Evolutionary conservation across 139 green algal genomes (phyloP), one percentile per base, ranked within the genome.

Genomic region (Pseudopediastrum boryanum): DNA sequence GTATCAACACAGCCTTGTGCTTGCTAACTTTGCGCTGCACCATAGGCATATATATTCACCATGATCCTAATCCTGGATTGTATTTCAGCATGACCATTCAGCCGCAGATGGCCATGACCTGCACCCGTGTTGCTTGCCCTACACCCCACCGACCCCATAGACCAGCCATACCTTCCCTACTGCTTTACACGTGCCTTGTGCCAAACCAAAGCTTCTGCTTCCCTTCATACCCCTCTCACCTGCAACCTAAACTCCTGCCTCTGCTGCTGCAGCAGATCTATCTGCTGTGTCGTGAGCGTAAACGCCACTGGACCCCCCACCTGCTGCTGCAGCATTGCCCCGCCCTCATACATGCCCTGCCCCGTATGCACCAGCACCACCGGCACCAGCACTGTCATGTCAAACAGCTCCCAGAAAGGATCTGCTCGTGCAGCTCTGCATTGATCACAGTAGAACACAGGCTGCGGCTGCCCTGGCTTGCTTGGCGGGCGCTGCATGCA

Each of bases 391-490:
- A 95, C 56, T 1, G 59, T 39, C 21, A 54, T 23, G 41, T 87
- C 83, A 46, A 82, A 66, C 3, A 80, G 41, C 62, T 86, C 81
- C 89, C 90, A 95, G 64, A 95, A 96, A 0, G 92, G 92, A 71
- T 96, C 92, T 19, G 88, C 85, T 12, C 88, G 70, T 6, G 73
- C 64, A 0, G 84, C 65, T 42, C 92, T 75, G 66, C 90, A 94
- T 16, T 50, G n/a, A 71, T 92, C 85, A 64, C 88, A 94, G 77
- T 83, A 89, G 59, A 80, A 79, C 4, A 78, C 71, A 25, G 64
- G 16, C 43, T 23, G 54, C 42, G 66, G 4, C 35, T 50, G 48
- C 54, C 42, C 74, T 19, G 6, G 52, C 41, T 58, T 35, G 42
- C 31, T 29, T 1, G 43, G 42, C 4, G 56, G 3, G 16, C 23